Base-by-base conservation (phyloP, 495 filamentous ascomycete genomes). In the Chaetomium fimeti region DNA sequence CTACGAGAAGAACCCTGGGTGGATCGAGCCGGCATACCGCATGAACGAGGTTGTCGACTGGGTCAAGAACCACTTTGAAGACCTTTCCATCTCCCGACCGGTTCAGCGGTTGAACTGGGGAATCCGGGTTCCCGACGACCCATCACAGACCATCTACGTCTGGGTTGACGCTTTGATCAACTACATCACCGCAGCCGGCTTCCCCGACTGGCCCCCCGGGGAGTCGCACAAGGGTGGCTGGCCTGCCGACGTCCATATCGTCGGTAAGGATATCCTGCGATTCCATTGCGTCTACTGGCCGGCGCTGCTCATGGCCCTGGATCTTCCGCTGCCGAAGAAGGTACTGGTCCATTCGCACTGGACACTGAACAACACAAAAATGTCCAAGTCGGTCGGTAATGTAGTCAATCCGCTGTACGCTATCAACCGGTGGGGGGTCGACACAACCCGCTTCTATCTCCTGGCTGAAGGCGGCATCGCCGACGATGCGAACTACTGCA, bases 241-340 rank as follows among this genome's bases (percentile, higher is more conserved):
- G 95, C 95, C 94, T 38, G 93, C 89, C 20, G 88, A 98, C 75
- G 79, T 92, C 2, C 94, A 98, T 57, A 87, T 98, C 16, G 87
- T 98, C 57, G 94, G 94, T 29, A 98, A 98, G 77, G 94, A 98
- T 75, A 98, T 98, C 62, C 77, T 94, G 60, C 87, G 94, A 27
- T 98, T 98, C 75, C 95, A 98, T 75, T 91, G 90, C 76, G 89
- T 98, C 28, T 98, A 98, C 81, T 98, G 94, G 94, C 94, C 94
- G 1, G 94, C 94, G 2, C 88, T 98, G 70, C 88, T 98, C 32
- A 86, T 98, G 79, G 93, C 93, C 5, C 79, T 98, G 28, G 88
- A 88, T 64, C 78, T 98, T 3, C 89, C 92, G 2, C 74, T 90
- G n/a, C 93, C 94, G 6, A 88, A 87, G 67, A 85, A 87, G 59